A percentile compares a stretch with the other conserved stretches of the same genome.
phyloP scores from a whole-genome alignment of 2,329 filamentous ascomycete genomes.

The Aspergillus udagawae region DNA sequence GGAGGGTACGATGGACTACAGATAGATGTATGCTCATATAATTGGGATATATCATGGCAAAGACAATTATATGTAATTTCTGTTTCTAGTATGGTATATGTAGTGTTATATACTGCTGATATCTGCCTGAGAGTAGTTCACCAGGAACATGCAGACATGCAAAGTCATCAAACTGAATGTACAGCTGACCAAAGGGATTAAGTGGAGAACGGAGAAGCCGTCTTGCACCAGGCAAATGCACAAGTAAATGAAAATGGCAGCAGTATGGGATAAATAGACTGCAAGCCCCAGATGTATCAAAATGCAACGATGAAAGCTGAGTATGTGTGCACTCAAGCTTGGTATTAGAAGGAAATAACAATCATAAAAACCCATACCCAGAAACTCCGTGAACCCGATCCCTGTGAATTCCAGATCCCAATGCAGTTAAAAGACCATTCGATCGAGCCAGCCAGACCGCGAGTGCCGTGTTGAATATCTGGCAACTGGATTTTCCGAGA shows the following conservation, averaged over 20 bases:
- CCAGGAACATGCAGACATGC: background rate
- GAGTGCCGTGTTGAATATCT: constrained; percentile 9
- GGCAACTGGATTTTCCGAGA: constrained; percentile 5
- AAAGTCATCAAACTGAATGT: constrained; percentile 1
- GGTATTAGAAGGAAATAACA: constrained; percentile 12
- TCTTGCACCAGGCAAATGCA: background rate
- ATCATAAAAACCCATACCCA: constrained; percentile 10
- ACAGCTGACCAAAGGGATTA: constrained; percentile 5
- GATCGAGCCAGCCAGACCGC: constrained; percentile 18
- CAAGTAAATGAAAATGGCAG: background rate
- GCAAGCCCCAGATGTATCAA: background rate
- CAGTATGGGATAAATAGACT: background rate
- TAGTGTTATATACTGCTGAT: background rate
- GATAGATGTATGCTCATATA: background rate
- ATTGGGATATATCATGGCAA: background rate
- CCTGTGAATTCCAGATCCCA: constrained; percentile 12
- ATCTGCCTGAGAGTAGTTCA: background rate
- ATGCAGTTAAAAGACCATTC: constrained; percentile 18
- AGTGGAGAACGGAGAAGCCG: background rate
- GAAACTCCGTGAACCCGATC: constrained; percentile 7
- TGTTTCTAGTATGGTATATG: background rate
- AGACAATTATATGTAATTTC: background rate
- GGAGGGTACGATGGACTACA: background rate
- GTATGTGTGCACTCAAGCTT: background rate
- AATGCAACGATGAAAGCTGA: background rate